Base-by-base conservation (phyloP, 1,284 basidiomycete genomes). In the Boletus sp. region DNA sequence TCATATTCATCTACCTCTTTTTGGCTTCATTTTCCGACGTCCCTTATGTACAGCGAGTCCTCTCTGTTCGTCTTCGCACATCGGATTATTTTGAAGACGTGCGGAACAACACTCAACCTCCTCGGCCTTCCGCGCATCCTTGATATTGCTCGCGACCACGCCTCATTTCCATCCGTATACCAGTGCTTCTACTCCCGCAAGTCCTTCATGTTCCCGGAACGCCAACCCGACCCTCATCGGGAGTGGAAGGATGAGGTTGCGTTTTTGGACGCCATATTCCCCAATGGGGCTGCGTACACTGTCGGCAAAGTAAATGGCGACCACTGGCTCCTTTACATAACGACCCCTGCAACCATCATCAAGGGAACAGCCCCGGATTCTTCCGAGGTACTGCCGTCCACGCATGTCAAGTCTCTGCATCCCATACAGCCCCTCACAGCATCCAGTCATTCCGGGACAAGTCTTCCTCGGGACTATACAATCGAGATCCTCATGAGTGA, bases 401-500 rank as follows among this genome's bases (percentile, higher is more conserved):
- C 36, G 13, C 51, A 53, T 46, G 49, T 52, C 44, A 20, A 51
- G 5, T n/a, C 50, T 48, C 44, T 40, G n/a, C 49, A 46, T 39
- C 52, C 29, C 37, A 29, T 32, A 8, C 46, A 46, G 36, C 34
- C 40, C 6, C 41, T 47, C 27, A 36, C 36, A n/a, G 41, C 47
- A 27, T 44, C 50, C 29, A 57, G 59, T 54, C 39, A 52, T 53
- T 35, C 62, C 54, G 56, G 63, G 53, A 51, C 58, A 53, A 52
- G 60, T 51, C 49, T 60, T 52, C 61, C 59, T 53, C 73, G 68
- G 57, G 96, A 99, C 70, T 94, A 89, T 66, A 99, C 96, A 40
- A 88, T 99, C 61, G 96, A 99, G 71, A 95, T 99, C 61, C 82
- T 99, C 62, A 99, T 99, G 96, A 93, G 93, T 42, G 82, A 92